Base-by-base conservation (phyloP, 2,329 filamentous ascomycete genomes). In the Zymoseptoria crescenta region DNA sequence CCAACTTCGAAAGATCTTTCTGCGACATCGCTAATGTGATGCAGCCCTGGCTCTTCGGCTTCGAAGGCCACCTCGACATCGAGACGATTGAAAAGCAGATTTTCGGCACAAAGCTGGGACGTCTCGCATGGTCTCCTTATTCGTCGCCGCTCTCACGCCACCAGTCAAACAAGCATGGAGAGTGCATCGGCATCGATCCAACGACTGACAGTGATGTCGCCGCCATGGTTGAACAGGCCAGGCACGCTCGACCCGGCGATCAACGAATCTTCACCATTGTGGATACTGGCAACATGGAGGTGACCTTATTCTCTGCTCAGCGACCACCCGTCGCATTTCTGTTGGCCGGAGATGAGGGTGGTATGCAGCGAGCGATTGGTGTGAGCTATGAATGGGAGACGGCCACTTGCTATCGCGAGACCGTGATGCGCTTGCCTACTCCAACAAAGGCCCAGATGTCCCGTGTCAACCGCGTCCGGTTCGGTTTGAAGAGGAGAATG, bases 1-100 rank as follows among this genome's bases (percentile, higher is more conserved):
- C n/a, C 35, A 5, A 7, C 7, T 13, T 6, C 35, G 16, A 45
- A 13, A 7, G 4, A n/a, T n/a, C 35, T 16, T 45, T 16, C 35
- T 45, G n/a, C 35, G n/a, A 45, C 35, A 16, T 13, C 16, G 35
- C 35, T 45, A 3, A 45, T 45, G 35, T 45, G 35, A 13, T 45
- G 35, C 16, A 45, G 35, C 71, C 76, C 16, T 76, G 74, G 71
- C 67, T 79, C 53, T 76, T 78, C 59, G 76, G 75, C 2, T 72
- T 78, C 21, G 74, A 77, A 56, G 75, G 76, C 0, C 72, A 76
- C 59, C 69, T 77, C 62, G 63, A 70, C n/a, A 63, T 77, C 10
- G 67, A 66, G 4, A 68, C 69, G 4, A 74, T 77, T 35, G 76
- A 78, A 60, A 60, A 57, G 8, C 65, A 70, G 27, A 71, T 77